Evolutionary conservation across 306 rosid species (phyloP), one percentile per base, ranked within the genome.

Genomic region (Dalbergia oliveri): DNA sequence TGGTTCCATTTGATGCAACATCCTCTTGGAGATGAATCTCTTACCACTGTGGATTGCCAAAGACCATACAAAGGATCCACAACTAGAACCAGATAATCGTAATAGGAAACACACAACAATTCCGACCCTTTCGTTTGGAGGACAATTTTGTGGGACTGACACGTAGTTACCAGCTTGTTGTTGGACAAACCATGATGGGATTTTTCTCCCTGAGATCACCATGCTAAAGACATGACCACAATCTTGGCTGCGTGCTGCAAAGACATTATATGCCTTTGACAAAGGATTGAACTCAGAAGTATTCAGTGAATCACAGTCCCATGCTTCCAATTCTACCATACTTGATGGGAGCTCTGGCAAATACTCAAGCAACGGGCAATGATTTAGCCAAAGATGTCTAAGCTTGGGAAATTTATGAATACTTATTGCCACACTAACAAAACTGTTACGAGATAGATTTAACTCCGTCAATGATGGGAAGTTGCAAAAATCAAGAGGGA

Each of bases 21-120:
- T 2, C 31, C 31, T 47, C 15, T 47, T 12, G 3, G 15, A 10
- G 53, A 47, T 11, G 0, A 34, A 13, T 41, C 11, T n/a, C 7
- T 65, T 18, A 65, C 70, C 70, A 9, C 1, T 39, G 71, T 21
- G 69, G 51, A 4, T 56, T 18, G 47, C 4, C 45, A 76, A 23
- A 65, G 80, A 26, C 31, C 31, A 26, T 26, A 26, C 31, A 26
- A 26, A 26, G 31, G 31, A 26, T 26, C 31, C 31, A 26, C 31
- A 26, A 26, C 50, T 6, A 37, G 41, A 37, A 6, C 41, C 41
- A 37, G 41, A 37, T 37, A 5, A 37, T 37, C 41, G 53, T 49
- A 81, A 73, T 45, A 66, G 18, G 72, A 81, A 81, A 53, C 88
- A 85, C 77, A 81, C 34, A 6, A 85, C 83, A 72, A 77, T 51